Conservation (phyloP, 352 stramenopile species). For the Peronospora belbahrii region DNA sequence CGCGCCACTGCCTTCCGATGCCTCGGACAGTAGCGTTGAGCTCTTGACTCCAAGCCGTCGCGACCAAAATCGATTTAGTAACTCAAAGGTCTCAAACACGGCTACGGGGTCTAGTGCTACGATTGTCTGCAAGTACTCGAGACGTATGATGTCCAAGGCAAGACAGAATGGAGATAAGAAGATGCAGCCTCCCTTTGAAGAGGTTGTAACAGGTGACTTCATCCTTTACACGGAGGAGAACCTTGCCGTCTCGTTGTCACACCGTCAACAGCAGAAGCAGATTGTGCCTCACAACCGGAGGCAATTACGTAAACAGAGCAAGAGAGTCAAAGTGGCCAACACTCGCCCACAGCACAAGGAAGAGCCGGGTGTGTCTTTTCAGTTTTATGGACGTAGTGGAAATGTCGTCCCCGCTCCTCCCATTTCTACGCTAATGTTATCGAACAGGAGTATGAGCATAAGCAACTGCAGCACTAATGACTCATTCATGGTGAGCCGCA, state of each 20-base stretch:
- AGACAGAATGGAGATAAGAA: conserved; percentile 19
- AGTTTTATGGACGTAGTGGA: conserved; percentile 54
- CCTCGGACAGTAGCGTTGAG: conserved; percentile 11
- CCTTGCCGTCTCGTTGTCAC: conserved; percentile 18
- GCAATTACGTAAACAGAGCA: conserved; percentile 13
- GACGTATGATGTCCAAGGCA: conserved; percentile 37
- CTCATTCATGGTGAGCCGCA: conserved; percentile 44
- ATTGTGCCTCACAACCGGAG: conserved; percentile 14
- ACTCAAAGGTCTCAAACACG: conserved; percentile 4
- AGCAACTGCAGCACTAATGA: conserved; percentile 41
- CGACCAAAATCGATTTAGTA: conserved; percentile 14
- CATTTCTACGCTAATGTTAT: conserved; percentile 9
- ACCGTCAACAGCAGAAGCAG: conserved; percentile 20
- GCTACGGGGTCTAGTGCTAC: conserved; percentile 12
- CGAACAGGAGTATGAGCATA: conserved; percentile 19
- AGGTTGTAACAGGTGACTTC: conserved; percentile 26
- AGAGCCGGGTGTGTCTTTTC: conserved; percentile 42
- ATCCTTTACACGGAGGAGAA: conserved; percentile 31
- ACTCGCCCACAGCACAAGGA: conserved; percentile 17
- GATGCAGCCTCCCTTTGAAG: conserved; percentile 18
- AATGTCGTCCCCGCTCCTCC: conserved; percentile 6
- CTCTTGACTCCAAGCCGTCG: conserved; percentile 8
- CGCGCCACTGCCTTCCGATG: not conserved
- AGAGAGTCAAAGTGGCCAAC: conserved; percentile 10
- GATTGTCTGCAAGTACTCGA: conserved; percentile 51